Base-by-base conservation (phyloP, 441 rosid species). In the Viola pubescens region DNA sequence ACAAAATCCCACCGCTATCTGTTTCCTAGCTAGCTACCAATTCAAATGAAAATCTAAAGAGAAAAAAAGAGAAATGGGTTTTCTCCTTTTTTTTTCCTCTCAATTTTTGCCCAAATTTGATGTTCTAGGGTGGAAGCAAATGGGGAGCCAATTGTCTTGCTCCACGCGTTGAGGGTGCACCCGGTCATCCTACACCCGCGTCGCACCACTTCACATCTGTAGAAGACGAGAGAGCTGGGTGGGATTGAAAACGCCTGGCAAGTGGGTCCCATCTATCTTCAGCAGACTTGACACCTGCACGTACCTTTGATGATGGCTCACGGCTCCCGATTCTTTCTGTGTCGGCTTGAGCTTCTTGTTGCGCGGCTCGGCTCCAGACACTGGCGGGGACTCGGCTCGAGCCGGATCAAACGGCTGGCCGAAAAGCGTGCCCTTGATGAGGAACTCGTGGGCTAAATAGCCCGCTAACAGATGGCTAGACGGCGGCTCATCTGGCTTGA, bases 161-260 rank as follows among this genome's bases (percentile, higher is more conserved):
- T 26, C 34, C 34, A 26, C 34, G 34, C 3, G 34, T 26, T 26
- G 2, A 1, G 34, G 2, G 3, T 1, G 34, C 34, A 26, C 34
- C 34, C 34, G 1, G 3, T 26, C 34, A 26, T 26, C 34, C 34
- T 26, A 26, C 2, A 26, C 6, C 40, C 12, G 2, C 34, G 5
- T 4, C 38, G 9, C 39, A 37, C 4, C 8, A 13, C 40, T 39
- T 86, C 81, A 81, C 81, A 77, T 55, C 58, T 78, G 80, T 51
- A 90, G 52, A 61, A 75, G 75, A 39, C 79, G 76, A 47, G 79
- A 84, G 59, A 90, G 94, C 75, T 84, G 91, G 49, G 87, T 71
- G n/a, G 98, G 98, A 70, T 91, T 91, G 61, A 86, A 75, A 59
- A 91, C 71, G 43, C 84, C 90, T 1, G 89, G 75, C 34, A 91